Conservation (phyloP, 2,329 filamentous ascomycete genomes). For the Alternaria sp. region DNA sequence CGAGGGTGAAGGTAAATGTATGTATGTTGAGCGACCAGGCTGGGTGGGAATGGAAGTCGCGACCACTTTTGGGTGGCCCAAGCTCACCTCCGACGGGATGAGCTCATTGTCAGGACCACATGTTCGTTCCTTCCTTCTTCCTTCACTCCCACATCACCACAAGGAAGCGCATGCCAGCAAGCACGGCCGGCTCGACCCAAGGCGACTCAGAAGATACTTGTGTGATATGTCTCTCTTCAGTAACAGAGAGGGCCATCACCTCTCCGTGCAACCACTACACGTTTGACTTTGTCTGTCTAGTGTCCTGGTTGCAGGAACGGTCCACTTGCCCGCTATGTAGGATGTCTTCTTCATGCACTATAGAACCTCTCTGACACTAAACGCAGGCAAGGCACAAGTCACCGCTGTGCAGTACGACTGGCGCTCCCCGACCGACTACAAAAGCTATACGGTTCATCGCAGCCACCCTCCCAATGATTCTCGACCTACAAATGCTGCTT, state of each 20-base stretch:
- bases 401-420: conserved; percentile 72
- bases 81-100: conserved; percentile 28
- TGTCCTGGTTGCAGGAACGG: conserved; percentile 79
- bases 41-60: conserved; percentile 22
- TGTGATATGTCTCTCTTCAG: conserved; percentile 83
- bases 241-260: conserved; percentile 76
- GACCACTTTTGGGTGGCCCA: conserved; percentile 28
- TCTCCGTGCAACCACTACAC: conserved; percentile 79
- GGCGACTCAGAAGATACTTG: conserved; percentile 59
- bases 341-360: conserved; percentile 41
- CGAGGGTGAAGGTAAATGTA: conserved; percentile 12
- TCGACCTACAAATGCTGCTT: background rate
- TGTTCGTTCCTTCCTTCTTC: background rate
- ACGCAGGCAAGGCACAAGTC: conserved; percentile 61
- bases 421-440: conserved; percentile 61
- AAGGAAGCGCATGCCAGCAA: conserved; percentile 40
- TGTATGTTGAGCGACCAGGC: conserved; percentile 2
- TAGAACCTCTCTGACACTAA: background rate
- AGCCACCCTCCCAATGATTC: conserved; percentile 24
- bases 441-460: conserved; percentile 65
- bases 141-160: conserved; percentile 17
- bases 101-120: conserved; percentile 20
- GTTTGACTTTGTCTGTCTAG: conserved; percentile 86
- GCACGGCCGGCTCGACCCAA: conserved; percentile 21
- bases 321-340: conserved; percentile 82